phyloP scores from a whole-genome alignment of 2,329 filamentous ascomycete species.

The Rugonectria rugulosa region DNA sequence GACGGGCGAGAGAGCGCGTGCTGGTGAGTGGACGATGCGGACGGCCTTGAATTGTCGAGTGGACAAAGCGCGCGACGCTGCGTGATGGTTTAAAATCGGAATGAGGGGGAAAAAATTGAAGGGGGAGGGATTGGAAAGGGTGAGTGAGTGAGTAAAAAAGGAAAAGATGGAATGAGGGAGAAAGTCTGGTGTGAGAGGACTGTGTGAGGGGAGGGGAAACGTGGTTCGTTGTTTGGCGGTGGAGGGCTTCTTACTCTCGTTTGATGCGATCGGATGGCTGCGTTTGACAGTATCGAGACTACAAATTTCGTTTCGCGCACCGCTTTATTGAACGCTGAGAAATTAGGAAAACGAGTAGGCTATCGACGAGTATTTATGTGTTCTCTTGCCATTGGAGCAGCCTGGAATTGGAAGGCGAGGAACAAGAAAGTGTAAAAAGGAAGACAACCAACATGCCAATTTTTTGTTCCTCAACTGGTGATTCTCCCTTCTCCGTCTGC shows the following conservation, averaged over 20 bases:
- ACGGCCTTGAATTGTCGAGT: constrained; percentile 1
- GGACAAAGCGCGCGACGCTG: constrained; percentile 7
- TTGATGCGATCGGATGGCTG: constrained; percentile 16
- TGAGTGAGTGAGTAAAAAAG: not conserved
- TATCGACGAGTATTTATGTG: too few relatives aligned
- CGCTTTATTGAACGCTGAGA: too few relatives aligned
- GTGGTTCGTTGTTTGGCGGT: constrained; percentile 26
- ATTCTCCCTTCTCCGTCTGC: too few relatives aligned
- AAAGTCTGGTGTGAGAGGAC: constrained; percentile 3
- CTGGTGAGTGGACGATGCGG: constrained; percentile 2
- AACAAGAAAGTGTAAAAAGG: too few relatives aligned
- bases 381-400: too few relatives aligned
- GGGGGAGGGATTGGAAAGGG: constrained; percentile 4
- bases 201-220: constrained; percentile 20
- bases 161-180: not conserved
- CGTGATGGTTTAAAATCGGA: constrained; percentile 1
- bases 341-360: too few relatives aligned
- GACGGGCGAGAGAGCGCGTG: not conserved
- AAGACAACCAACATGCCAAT: not conserved
- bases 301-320: too few relatives aligned
- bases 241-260: constrained; percentile 18
- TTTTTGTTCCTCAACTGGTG: not conserved
- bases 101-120: not conserved
- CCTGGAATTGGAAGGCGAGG: too few relatives aligned
- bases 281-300: too few relatives aligned